These are phyloP conservation scores for Nasturtium officinale DNA, from an alignment of 345 rosid genomes.

Conservation along the genomic window DNA sequence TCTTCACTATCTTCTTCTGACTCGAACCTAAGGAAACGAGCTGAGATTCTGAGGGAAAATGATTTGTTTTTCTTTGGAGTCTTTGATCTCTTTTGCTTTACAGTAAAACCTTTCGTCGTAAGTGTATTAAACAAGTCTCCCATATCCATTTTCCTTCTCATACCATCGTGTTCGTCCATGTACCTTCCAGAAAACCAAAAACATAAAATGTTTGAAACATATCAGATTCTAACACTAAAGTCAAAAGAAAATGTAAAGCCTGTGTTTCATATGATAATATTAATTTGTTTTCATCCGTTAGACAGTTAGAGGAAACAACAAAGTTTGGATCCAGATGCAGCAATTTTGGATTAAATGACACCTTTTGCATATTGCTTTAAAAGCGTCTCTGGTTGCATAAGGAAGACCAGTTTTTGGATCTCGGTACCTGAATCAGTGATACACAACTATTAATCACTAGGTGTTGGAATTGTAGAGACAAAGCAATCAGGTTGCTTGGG, in stretches of 20 bases:
- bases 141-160: slow-evolving; percentile 72
- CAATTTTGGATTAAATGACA: slow-evolving; percentile 30
- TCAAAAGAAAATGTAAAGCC: not conserved
- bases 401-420: slow-evolving; percentile 95
- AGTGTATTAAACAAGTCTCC: slow-evolving; percentile 69
- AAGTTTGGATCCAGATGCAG: not conserved
- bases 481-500: slow-evolving; percentile 1
- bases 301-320: not conserved
- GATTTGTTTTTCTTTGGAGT: slow-evolving; percentile 43
- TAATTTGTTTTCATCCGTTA: not conserved
- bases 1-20: slow-evolving; percentile 53
- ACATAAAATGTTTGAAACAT: slow-evolving; percentile 12
- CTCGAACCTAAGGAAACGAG: slow-evolving; percentile 53
- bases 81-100: slow-evolving; percentile 59
- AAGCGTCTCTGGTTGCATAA: slow-evolving; percentile 86
- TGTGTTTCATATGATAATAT: not conserved
- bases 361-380: slow-evolving; percentile 82
- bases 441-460: slow-evolving; percentile 1
- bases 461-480: not conserved
- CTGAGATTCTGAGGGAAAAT: slow-evolving; percentile 47
- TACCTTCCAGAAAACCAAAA: slow-evolving; percentile 49
- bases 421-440: slow-evolving; percentile 59
- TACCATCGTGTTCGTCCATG: slow-evolving; percentile 49
- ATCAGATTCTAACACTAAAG: not conserved
- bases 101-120: slow-evolving; percentile 53